Conservation (phyloP, 345 rosid species). For the Gynandropsis gynandra region DNA sequence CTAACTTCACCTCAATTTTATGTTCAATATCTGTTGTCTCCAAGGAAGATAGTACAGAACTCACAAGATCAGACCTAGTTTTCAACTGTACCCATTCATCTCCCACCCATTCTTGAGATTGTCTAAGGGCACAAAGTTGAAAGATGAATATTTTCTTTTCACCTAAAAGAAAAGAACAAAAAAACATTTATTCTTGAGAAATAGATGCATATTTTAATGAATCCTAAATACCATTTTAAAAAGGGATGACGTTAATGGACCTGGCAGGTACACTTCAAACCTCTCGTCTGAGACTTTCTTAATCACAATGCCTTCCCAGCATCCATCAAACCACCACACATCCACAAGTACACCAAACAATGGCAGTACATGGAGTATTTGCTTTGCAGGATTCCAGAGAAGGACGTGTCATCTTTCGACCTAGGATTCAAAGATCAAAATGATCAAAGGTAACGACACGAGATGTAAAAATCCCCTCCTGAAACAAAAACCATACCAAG, state of each 20-base stretch:
- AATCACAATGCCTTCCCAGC: constrained; percentile 85
- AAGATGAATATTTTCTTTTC: constrained; percentile 51
- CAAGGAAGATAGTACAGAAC: constrained; percentile 20
- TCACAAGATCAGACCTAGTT: constrained; percentile 40
- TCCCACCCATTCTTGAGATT: constrained; percentile 62
- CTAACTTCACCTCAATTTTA: constrained; percentile 23
- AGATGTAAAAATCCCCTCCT: constrained; percentile 75
- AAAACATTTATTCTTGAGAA: too few species aligned
- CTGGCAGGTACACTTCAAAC: constrained; percentile 59
- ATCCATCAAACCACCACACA: constrained; percentile 79
- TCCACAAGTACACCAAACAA: constrained; percentile 67
- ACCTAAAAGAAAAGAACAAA: constrained; percentile 32
- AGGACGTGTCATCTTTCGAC: constrained; percentile 57
- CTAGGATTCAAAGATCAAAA: constrained; percentile 39
- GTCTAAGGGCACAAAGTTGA: constrained; percentile 38
- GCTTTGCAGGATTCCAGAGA: constrained; percentile 13
- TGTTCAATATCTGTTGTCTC: constrained; percentile 26
- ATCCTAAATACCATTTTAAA: too few species aligned
- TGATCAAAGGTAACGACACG: constrained; percentile 47
- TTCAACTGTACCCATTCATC: constrained; percentile 44
- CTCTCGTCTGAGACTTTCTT: constrained; percentile 43
- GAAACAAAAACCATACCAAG: constrained; percentile 15
- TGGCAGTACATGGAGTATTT: constrained; percentile 11
- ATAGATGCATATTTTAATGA: too few species aligned
- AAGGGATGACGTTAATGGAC: constrained; percentile 47